These are phyloP conservation scores for Zygoascus sp. DNA, from an alignment of 1,139 yeast species.

Conservation along the genomic window DNA sequence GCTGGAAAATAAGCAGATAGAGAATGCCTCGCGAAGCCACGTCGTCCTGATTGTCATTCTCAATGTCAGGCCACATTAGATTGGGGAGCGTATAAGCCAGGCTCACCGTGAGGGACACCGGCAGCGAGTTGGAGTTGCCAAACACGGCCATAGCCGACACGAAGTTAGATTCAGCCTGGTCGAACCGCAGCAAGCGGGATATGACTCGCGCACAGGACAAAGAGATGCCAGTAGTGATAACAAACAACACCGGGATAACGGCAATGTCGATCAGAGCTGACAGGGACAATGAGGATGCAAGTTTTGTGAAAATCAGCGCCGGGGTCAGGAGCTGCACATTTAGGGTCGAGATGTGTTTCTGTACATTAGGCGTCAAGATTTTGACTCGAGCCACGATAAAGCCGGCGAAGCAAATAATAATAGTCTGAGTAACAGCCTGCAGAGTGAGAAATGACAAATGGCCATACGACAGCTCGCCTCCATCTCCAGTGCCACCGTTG, in stretches of 20 bases:
- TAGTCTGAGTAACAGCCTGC: conserved; percentile 76
- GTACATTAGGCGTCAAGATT: conserved; percentile 55
- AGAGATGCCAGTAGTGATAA: conserved; percentile 59
- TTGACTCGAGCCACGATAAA: conserved; percentile 62
- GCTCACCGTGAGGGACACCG: conserved; percentile 67
- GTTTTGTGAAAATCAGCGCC: conserved; percentile 72
- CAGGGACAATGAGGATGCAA: conserved; percentile 68
- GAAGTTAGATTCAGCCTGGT: conserved; percentile 64
- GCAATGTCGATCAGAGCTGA: conserved; percentile 64
- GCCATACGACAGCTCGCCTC: conserved; percentile 42
- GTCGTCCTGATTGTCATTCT: conserved; percentile 60
- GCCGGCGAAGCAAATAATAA: conserved; percentile 67
- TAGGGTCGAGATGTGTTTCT: conserved; percentile 58
- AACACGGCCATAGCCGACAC: conserved; percentile 88
- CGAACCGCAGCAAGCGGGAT: conserved; percentile 47
- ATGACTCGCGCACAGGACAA: conserved; percentile 50
- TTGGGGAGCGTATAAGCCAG: conserved; percentile 70
- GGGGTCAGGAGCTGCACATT: conserved; percentile 83
- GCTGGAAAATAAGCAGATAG: conserved; percentile 75
- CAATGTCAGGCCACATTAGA: conserved; percentile 68
- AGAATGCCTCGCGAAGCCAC: conserved; percentile 78
- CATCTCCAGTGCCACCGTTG: no score
- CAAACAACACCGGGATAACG: conserved; percentile 69
- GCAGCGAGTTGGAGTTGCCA: conserved; percentile 64
- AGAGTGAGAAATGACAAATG: conserved; percentile 62